phyloP scores from a whole-genome alignment of 1,284 basidiomycete species.

The Ustilago lituana region DNA sequence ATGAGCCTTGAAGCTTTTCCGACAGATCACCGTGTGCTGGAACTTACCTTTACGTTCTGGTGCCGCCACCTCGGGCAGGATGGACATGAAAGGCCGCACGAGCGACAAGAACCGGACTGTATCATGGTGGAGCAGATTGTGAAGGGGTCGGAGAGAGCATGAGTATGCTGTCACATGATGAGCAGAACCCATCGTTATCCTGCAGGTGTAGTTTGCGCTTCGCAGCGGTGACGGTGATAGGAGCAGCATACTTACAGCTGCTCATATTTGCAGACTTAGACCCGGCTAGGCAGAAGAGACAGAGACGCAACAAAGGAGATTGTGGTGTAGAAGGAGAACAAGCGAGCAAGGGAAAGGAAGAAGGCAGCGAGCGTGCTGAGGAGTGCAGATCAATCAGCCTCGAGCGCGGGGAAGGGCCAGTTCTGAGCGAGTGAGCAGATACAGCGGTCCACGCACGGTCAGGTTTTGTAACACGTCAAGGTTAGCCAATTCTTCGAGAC shows the following conservation, averaged over 20 bases:
- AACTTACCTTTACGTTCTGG: constrained; percentile 65
- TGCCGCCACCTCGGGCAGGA: constrained; percentile 66
- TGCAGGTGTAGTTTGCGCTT: neutral
- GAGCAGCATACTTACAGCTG: constrained; percentile 40
- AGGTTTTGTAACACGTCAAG: constrained; percentile 6
- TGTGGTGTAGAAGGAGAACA: neutral
- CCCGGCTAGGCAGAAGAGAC: constrained; percentile 14
- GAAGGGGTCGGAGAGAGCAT: neutral
- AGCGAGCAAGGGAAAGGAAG: neutral
- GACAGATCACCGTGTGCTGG: neutral
- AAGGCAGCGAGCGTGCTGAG: neutral
- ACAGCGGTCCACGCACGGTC: neutral
- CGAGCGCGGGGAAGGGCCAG: constrained; percentile 34
- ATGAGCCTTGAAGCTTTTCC: neutral
- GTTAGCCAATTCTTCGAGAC: constrained; percentile 6
- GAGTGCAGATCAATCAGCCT: constrained; percentile 21
- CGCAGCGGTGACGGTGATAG: no score
- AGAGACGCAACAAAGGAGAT: constrained; percentile 9
- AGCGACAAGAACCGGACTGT: constrained; percentile 66
- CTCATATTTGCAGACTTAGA: constrained; percentile 44
- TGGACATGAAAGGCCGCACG: constrained; percentile 67
- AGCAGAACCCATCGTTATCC: neutral
- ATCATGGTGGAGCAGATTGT: neutral
- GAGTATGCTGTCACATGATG: no score
- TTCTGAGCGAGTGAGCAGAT: no score